Evolutionary conservation across 1,284 basidiomycete species (phyloP).

Genomic region (Naganishia sp.): DNA sequence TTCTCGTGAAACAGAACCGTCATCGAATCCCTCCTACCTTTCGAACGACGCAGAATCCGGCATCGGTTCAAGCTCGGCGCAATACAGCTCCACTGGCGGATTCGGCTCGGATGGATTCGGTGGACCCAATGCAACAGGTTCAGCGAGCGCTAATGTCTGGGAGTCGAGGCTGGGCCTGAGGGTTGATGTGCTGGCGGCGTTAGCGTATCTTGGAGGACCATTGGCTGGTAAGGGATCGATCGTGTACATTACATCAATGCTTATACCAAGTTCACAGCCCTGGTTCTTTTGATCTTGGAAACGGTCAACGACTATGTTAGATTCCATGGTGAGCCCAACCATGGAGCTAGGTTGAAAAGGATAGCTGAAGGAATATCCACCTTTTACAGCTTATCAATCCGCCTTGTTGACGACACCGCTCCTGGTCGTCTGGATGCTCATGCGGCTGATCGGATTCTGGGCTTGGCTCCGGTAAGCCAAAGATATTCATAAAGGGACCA

Average conservation of each 20-base stretch:
- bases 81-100: slow-evolving; percentile 47
- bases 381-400: slow-evolving; percentile 71
- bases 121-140: slow-evolving; percentile 49
- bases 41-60: slow-evolving; percentile 48
- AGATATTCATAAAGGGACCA: no score
- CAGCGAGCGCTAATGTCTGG: slow-evolving; percentile 64
- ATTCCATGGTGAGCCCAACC: slow-evolving; percentile 65
- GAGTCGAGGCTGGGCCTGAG: slow-evolving; percentile 70
- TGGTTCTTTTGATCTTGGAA: slow-evolving; percentile 69
- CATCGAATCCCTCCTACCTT: slow-evolving; percentile 44
- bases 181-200: slow-evolving; percentile 69
- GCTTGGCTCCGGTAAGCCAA: slow-evolving; percentile 35
- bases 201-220: slow-evolving; percentile 70
- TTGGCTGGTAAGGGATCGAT: slow-evolving; percentile 62
- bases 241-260: neutral
- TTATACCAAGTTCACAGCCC: slow-evolving; percentile 56
- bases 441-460: slow-evolving; percentile 59
- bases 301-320: slow-evolving; percentile 77
- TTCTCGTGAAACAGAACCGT: slow-evolving; percentile 40
- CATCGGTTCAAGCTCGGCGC: slow-evolving; percentile 27
- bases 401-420: slow-evolving; percentile 70
- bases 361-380: neutral
- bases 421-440: slow-evolving; percentile 63
- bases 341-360: no score
- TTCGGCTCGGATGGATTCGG: slow-evolving; percentile 43